These are phyloP conservation scores for Ceratocystis lukuohia DNA, from an alignment of 2,329 filamentous ascomycete species.

Conservation along the genomic window DNA sequence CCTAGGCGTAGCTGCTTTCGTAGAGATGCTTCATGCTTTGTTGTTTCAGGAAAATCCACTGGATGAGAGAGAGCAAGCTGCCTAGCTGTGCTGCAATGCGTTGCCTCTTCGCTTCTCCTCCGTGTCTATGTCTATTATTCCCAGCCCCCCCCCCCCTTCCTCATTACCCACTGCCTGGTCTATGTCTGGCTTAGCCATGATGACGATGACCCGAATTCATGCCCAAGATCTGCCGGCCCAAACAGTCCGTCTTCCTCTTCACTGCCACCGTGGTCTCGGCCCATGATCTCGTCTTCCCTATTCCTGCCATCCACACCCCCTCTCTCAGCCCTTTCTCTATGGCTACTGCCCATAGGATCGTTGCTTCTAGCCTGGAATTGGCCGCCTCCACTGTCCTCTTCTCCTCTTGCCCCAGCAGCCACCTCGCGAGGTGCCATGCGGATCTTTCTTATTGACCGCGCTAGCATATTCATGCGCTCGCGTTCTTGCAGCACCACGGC, in stretches of 20 bases:
- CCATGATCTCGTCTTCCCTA: not conserved
- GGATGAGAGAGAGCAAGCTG: not conserved
- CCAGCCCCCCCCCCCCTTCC: not conserved
- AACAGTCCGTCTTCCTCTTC: not conserved
- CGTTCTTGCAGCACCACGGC: constrained; percentile 69
- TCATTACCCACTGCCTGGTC: not conserved
- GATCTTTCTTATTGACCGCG: constrained; percentile 58
- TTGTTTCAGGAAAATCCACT: constrained; percentile 4
- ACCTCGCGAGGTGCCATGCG: constrained; percentile 21
- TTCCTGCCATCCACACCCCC: not conserved
- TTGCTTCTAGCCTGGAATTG: not conserved
- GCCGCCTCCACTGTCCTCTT: not conserved
- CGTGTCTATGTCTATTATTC: not conserved
- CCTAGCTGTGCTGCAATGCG: not conserved
- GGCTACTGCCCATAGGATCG: not conserved
- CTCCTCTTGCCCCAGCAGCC: not conserved
- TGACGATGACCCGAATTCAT: not conserved
- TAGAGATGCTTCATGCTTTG: not conserved
- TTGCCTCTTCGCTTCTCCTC: not conserved
- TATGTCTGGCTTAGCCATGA: not conserved
- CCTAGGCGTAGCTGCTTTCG: not conserved
- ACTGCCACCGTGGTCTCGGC: not conserved
- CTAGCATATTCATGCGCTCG: constrained; percentile 66
- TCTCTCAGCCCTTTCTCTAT: not conserved
- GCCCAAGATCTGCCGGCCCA: not conserved